Conservation (phyloP, 805 yeast genomes). For the Metschnikowia dekortorum region DNA sequence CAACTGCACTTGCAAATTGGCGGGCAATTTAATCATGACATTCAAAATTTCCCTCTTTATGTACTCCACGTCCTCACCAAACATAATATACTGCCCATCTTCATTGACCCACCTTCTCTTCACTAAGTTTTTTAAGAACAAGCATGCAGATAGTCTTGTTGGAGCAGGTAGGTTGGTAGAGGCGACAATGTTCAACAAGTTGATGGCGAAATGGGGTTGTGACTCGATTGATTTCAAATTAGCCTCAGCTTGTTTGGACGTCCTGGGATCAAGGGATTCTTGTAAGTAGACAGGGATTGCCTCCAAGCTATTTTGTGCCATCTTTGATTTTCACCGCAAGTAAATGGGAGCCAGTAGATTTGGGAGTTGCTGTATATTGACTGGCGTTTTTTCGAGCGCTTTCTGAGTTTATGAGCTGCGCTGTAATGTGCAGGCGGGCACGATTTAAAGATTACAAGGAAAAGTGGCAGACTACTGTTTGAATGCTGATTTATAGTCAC, state of each 20-base stretch:
- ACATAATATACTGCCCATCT: conserved; percentile 70
- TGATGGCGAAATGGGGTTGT: conserved; percentile 69
- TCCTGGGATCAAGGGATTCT: conserved; percentile 60
- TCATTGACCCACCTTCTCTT: conserved; percentile 87
- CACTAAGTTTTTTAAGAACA: conserved; percentile 85
- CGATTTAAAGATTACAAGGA: neutral
- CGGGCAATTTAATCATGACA: conserved; percentile 81
- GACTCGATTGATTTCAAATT: conserved; percentile 59
- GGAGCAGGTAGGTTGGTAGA: conserved; percentile 47
- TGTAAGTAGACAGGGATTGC: conserved; percentile 52
- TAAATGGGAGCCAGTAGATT: conserved; percentile 6
- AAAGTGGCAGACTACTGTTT: neutral
- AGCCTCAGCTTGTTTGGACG: conserved; percentile 65
- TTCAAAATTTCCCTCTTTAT: conserved; percentile 75
- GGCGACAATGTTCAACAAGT: conserved; percentile 74
- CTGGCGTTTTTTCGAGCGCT: conserved; percentile 5
- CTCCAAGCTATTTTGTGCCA: conserved; percentile 40
- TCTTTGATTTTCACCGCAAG: conserved; percentile 6
- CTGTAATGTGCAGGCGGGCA: neutral
- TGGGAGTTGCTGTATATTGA: conserved; percentile 4
- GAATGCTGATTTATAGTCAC: neutral
- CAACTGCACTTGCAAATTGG: conserved; percentile 79
- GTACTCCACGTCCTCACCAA: conserved; percentile 54
- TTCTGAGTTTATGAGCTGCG: neutral
- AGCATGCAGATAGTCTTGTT: conserved; percentile 79